Percentiles rank a stretch among this genome's conserved stretches.
phyloP scores from a whole-genome alignment of 495 filamentous ascomycete species.

The Lasiosphaeris hirsuta region DNA sequence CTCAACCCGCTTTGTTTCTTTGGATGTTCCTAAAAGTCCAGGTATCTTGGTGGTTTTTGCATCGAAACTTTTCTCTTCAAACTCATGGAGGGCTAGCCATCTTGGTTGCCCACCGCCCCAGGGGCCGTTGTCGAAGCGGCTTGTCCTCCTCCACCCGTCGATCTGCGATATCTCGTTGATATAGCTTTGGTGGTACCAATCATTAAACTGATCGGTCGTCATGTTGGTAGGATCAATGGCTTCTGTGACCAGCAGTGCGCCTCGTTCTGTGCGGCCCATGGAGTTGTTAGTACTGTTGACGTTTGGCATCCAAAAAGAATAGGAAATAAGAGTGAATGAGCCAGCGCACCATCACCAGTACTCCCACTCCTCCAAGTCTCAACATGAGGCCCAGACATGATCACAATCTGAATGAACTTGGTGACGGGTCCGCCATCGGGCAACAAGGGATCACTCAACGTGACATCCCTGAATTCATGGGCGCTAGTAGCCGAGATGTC shows the following conservation, averaged over 20 bases:
- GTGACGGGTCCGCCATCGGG: slow-evolving; percentile 20
- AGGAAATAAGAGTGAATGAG: neutral
- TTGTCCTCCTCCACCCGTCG: slow-evolving; percentile 16
- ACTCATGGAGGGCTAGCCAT: slow-evolving; percentile 23
- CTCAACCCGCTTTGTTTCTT: slow-evolving; percentile 1
- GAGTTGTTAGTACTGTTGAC: neutral
- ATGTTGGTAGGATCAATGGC: slow-evolving; percentile 12
- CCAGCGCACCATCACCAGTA: slow-evolving; percentile 5
- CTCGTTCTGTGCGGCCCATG: slow-evolving; percentile 4
- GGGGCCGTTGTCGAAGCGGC: slow-evolving; percentile 14
- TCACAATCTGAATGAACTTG: slow-evolving; percentile 15
- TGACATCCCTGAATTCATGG: slow-evolving; percentile 16
- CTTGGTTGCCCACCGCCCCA: neutral
- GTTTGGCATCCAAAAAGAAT: neutral
- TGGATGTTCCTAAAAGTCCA: slow-evolving; percentile 7
- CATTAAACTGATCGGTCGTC: slow-evolving; percentile 8
- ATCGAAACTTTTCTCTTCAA: slow-evolving; percentile 11
- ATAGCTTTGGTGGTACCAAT: slow-evolving; percentile 17
- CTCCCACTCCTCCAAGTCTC: slow-evolving; percentile 18
- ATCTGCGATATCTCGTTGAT: slow-evolving; percentile 17
- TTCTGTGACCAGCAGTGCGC: slow-evolving; percentile 16
- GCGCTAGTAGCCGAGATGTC: slow-evolving; percentile 15
- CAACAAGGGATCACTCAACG: slow-evolving; percentile 18
- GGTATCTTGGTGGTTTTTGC: neutral
- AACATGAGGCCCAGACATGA: slow-evolving; percentile 12